Base-by-base conservation (phyloP, 495 filamentous ascomycete genomes). In the Talaromyces proteolyticus region DNA sequence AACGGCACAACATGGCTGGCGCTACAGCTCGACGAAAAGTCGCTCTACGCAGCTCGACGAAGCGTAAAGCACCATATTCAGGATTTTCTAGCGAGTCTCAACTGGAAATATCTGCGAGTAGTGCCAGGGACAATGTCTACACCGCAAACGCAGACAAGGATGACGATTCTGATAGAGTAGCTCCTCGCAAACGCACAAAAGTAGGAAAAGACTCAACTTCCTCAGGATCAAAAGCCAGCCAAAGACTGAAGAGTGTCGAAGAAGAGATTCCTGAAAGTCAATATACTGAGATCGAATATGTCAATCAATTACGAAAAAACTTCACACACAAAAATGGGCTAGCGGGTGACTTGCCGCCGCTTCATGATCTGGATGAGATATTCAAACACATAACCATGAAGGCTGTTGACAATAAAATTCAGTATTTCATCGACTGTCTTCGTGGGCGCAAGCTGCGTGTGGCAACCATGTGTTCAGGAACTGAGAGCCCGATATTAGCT, bases 381-480 rank as follows among this genome's bases (percentile, higher is more conserved):
- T 82, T 75, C 55, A 49, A 56, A 16, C 67, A 75, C 22, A 58
- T 80, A n/a, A 67, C 69, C 3, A 18, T 47, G 4, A 65, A 62
- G 6, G 75, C 77, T 12, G 22, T 75, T 8, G 42, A 38, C 22
- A 34, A 55, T 4, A 45, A 68, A 2, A 56, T 80, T 6, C 55
- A 45, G 0, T 39, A 62, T 2, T 62, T 73, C 22, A 45, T 81
- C 12, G 47, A 58, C 3, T 55, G 59, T 20, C 52, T 81, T 1
- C 61, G 67, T 10, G 54, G 59, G 14, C 60, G 72, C 37, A 65
- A 67, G 24, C 57, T 92, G 7, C 75, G 75, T 2, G 75, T 92
- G 19, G 88, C 76, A 1, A 95, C 89, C 0, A 79, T 91, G 59
- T 95, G 88, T 57, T 91, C 87, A 10, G 89, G 89, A 3, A 93